phyloP scores from a whole-genome alignment of 192 early-diverging fungal genomes.

The Coemansia sp. region DNA sequence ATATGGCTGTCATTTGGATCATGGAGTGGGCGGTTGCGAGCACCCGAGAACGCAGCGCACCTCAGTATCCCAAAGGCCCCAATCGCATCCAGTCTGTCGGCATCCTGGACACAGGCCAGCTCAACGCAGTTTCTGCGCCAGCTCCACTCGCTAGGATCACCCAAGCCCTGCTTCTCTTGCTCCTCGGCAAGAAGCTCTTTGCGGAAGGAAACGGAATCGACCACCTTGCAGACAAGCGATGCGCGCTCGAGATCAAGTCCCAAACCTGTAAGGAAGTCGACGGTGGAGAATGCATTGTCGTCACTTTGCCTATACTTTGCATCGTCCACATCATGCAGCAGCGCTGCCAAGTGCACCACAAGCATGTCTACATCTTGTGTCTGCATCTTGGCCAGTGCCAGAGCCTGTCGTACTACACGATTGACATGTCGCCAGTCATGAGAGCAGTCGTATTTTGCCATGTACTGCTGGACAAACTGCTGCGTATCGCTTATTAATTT shows the following conservation, averaged over 20 bases:
- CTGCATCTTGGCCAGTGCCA: conserved; percentile 26
- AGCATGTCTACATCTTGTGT: conserved; percentile 49
- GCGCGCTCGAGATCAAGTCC: conserved; percentile 47
- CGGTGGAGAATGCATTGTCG: conserved; percentile 41
- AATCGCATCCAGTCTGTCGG: conserved; percentile 69
- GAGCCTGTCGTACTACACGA: conserved; percentile 58
- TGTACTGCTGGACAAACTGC: conserved; percentile 58
- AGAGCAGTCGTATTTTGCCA: conserved; percentile 63
- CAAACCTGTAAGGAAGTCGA: conserved; percentile 50
- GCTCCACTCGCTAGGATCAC: conserved; percentile 22
- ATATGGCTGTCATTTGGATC: conserved; percentile 51
- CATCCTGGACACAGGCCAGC: conserved; percentile 67
- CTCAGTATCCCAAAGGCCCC: conserved; percentile 72
- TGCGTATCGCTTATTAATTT: too few species aligned
- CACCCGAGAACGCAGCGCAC: conserved; percentile 66
- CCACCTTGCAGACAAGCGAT: conserved; percentile 52
- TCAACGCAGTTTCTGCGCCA: conserved; percentile 59
- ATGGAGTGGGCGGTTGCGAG: conserved; percentile 58
- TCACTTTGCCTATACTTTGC: conserved; percentile 57
- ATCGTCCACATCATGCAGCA: conserved; percentile 69
- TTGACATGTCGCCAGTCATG: conserved; percentile 69
- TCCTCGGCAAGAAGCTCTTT: conserved; percentile 60
- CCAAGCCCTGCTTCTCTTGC: conserved; percentile 15
- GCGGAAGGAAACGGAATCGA: conserved; percentile 60
- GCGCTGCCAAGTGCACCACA: conserved; percentile 61